Base-by-base conservation (phyloP, 2,329 filamentous ascomycete genomes). In the Didymella segeticola region DNA sequence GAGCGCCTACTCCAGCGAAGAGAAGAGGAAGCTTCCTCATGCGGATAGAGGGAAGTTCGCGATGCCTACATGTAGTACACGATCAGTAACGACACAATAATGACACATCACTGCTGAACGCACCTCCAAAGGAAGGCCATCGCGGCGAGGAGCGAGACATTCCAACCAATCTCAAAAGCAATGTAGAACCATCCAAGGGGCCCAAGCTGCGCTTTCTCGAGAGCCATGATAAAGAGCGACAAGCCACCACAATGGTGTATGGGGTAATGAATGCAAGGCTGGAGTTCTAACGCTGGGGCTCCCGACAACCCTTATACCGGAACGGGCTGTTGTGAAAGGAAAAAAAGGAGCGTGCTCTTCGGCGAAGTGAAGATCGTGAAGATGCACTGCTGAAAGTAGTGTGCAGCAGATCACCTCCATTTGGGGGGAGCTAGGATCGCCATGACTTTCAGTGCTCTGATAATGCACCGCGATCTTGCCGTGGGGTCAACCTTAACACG, bases 21-120 rank as follows among this genome's bases (percentile, higher is more conserved):
- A 72, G 34, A 14, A 72, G 38, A 2, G 68, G 66, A 15, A 73
- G 55, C 25, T 63, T 60, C 23, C 70, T 69, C 52, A 73, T 72
- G 2, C 66, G 68, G 2, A 73, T 55, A 8, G 64, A 70, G 5
- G 68, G 70, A 15, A 69, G 56, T 14, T 68, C 54, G 12, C 70
- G 67, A 56, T 70, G 46, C 26, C 53, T 56, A 22, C 1, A 27
- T 12, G 33, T 7, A 37, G 20, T 7, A 6, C 15, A 19, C 23
- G 6, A 55, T 39, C 23, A 31, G 41, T 37, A 47, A 6, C 55
- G 37, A n/a, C 51, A 58, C 2, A 29, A 14, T 20, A 9, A 2
- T 8, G 12, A 17, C 3, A 1, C 3, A 4, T 4, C 5, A 7
- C 8, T 27, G 6, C 3, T 14, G 12, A 19, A 47, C 47, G 46